These are phyloP conservation scores for Penicillium fimorum DNA, from an alignment of 495 filamentous ascomycete genomes.

Conservation along the genomic window DNA sequence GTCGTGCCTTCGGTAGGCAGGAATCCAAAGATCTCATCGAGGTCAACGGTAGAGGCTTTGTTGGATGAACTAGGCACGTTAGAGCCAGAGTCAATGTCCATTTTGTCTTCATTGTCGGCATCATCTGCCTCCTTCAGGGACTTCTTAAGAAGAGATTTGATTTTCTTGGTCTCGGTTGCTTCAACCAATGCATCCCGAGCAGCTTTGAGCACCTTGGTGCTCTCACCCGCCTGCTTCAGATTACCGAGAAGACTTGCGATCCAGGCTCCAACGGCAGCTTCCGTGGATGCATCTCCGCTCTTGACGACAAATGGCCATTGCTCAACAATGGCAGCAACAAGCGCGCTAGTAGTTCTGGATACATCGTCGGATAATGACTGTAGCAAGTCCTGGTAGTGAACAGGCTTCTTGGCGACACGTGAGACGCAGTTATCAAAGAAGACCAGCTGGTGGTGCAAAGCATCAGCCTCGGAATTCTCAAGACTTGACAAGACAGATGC, in stretches of 20 bases:
- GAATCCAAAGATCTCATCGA: constrained; percentile 42
- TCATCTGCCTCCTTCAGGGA: constrained; percentile 38
- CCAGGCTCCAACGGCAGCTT: constrained; percentile 52
- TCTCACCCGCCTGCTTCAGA: constrained; percentile 47
- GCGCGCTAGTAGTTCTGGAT: constrained; percentile 43
- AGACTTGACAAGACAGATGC: constrained; percentile 42
- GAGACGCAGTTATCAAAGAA: constrained; percentile 81
- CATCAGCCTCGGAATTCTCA: constrained; percentile 39
- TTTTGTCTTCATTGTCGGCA: constrained; percentile 20
- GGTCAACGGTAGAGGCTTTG: constrained; percentile 26
- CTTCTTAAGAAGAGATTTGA: constrained; percentile 41
- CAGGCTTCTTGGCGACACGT: constrained; percentile 64
- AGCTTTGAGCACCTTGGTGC: constrained; percentile 36
- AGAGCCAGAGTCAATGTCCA: constrained; percentile 21
- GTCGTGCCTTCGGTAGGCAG: constrained; percentile 42
- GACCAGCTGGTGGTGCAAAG: constrained; percentile 35
- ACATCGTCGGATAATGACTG: constrained; percentile 37
- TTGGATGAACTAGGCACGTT: constrained; percentile 3
- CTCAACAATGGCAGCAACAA: constrained; percentile 66
- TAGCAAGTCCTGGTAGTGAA: constrained; percentile 67
- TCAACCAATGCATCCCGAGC: constrained; percentile 42
- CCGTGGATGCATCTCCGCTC: constrained; percentile 35
- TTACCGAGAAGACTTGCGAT: constrained; percentile 48
- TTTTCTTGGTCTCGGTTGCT: constrained; percentile 38
- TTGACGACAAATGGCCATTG: constrained; percentile 72